Base-by-base conservation (phyloP, 805 yeast species). In the Candida lessepsii region DNA sequence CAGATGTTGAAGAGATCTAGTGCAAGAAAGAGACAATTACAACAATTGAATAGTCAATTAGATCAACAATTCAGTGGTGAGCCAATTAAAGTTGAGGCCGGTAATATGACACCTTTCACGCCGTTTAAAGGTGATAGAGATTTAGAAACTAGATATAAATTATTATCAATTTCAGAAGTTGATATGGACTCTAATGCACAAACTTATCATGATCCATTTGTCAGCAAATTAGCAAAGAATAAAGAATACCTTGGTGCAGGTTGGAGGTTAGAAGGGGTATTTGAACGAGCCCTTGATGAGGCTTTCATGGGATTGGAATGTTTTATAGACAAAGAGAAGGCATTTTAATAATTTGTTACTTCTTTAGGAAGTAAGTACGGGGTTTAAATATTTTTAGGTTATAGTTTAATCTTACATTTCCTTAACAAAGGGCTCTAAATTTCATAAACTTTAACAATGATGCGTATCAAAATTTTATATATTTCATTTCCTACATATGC, bases 61-160 rank as follows among this genome's bases (percentile, higher is more conserved):
- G 73, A 69, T 40, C 64, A 60, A 33, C 65, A 61, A 46, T 64
- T 66, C 41, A 59, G 65, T 47, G 52, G 55, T 39, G 19, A 32
- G 9, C 27, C 35, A 5, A 11, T 10, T 8, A 23, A 32, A 9
- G 30, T 52, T 33, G 53, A 59, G 29, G 49, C 54, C 42, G 57
- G 46, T 11, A 39, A 35, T 31, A 44, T 42, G 29, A 50, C 60
- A 6, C 98, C 98, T 13, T 91, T 90, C 60, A 89, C 98, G 9
- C 98, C 98, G 7, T 91, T 91, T 64, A 81, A 83, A 55, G 97
- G 97, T 32, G 98, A 91, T 63, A 72, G 93, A 45, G 81, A 83
- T 43, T 45, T 66, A 6, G 61, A 68, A 17, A 70, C 71, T 39
- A 70, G 75, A 20, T 89, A 79, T 61, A 65, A 60, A 9, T 61